Conservation (phyloP, 139 green algal genomes). For the Yamagishiella unicocca region DNA sequence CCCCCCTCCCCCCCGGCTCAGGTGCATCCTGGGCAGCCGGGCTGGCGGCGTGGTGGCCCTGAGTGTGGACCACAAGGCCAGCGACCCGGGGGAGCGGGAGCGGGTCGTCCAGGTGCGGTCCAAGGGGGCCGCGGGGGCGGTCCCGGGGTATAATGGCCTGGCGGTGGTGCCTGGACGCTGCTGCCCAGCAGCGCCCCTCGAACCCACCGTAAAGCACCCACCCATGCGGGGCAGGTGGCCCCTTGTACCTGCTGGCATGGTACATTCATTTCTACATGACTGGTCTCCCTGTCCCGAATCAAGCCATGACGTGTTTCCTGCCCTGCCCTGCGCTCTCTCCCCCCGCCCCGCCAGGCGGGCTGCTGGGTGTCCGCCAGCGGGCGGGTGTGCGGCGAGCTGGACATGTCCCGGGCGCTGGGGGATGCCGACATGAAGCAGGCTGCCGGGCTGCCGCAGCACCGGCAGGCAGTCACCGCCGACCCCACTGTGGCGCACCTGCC, state of each 20-base stretch:
- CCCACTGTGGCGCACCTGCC: background rate
- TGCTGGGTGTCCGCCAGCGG: conserved; percentile 41
- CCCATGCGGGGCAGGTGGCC: too few relatives aligned
- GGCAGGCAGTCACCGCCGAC: conserved; percentile 40
- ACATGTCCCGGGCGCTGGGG: conserved; percentile 41
- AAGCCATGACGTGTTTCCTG: too few relatives aligned
- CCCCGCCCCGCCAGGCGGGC: conserved; percentile 6
- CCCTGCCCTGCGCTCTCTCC: background rate
- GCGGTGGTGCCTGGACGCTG: too few relatives aligned
- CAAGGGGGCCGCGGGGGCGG: too few relatives aligned
- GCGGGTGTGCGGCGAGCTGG: conserved; percentile 44
- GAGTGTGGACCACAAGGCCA: conserved; percentile 32
- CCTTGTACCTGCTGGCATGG: too few relatives aligned
- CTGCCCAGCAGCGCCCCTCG: too few relatives aligned
- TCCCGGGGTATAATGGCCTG: too few relatives aligned
- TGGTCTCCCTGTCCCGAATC: too few relatives aligned
- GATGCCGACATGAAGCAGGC: conserved; percentile 46
- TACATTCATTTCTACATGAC: too few relatives aligned
- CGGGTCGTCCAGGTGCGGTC: conserved; percentile 15
- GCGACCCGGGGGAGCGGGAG: background rate
- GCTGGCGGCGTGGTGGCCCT: background rate
- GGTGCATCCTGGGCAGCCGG: conserved; percentile 25
- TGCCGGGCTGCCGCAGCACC: conserved; percentile 13
- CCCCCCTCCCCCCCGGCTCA: background rate
- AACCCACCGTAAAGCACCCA: too few relatives aligned